Base-by-base conservation (phyloP, 768 basidiomycete genomes). In the Lanmaoa rubissima region DNA sequence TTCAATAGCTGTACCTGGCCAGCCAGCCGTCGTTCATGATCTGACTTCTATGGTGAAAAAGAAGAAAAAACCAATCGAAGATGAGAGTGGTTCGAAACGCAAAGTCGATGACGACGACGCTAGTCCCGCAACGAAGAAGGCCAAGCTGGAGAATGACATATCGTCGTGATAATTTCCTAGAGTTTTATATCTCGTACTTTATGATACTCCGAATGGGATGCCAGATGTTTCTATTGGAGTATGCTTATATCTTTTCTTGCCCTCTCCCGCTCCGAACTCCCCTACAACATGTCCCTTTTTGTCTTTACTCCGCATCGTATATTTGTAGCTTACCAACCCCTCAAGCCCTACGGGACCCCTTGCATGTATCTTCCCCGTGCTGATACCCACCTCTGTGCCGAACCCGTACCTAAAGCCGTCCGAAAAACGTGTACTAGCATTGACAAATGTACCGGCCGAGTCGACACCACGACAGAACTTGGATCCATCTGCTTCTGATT, bases 341-440 rank as follows among this genome's bases (percentile, higher is more conserved):
- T 98, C 92, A 51, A 98, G 78, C 0, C 96, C 96, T 1, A 98
- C 96, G 0, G 97, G 97, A 4, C 97, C 97, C 41, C 96, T 80
- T 16, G 97, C 95, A 67, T 99, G 97, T 54, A 97, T 96, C 67
- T 91, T 86, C 1, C 96, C 95, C 0, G 97, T 99, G 70, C 90
- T 91, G 66, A 99, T 97, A 10, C 97, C 97, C 0, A 99, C 96
- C 73, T 98, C 97, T 5, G 97, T 95, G 3, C 97, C 97, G 62
- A 97, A 94, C 0, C 97, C 97, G 69, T 94, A 98, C 58, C 96
- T 75, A 74, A 95, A 97, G 13, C 97, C 96, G 71, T 99, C 97
- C 0, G 95, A 88, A 69, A 99, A 98, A 38, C 97, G 82, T 11
- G 97, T 98, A 66, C 90, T 93, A 8, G 95, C 95, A 65, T 99